Percentiles rank a stretch among this genome's conserved stretches.
Conservation (phyloP, 2,329 filamentous ascomycete genomes). For the Ascochyta rabiei region DNA sequence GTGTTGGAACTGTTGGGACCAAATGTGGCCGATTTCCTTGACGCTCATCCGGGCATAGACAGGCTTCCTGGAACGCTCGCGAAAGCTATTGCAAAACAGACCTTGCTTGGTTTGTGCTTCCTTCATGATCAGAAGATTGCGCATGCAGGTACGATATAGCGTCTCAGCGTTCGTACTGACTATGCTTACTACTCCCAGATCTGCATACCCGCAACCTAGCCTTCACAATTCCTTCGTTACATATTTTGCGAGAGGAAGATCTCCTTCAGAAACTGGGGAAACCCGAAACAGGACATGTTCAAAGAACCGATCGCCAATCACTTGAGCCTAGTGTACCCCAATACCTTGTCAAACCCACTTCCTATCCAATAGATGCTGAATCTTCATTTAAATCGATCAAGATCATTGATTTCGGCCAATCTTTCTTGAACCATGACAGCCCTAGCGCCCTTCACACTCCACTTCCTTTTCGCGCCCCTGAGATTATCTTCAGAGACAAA, state of each 20-base stretch:
- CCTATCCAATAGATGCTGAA: not conserved
- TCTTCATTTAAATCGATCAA: slow-evolving; percentile 12
- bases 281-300: slow-evolving; percentile 22
- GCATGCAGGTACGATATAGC: slow-evolving; percentile 32
- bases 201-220: slow-evolving; percentile 36
- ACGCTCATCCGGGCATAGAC: slow-evolving; percentile 38
- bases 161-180: not conserved
- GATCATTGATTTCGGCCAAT: slow-evolving; percentile 49
- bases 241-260: slow-evolving; percentile 21
- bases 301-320: slow-evolving; percentile 26
- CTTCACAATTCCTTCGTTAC: slow-evolving; percentile 28
- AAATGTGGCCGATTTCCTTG: slow-evolving; percentile 47
- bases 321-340: slow-evolving; percentile 23
- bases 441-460: slow-evolving; percentile 45
- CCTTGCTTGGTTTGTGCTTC: slow-evolving; percentile 23
- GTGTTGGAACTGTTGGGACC: slow-evolving; percentile 52
- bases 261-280: slow-evolving; percentile 25
- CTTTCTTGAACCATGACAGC: slow-evolving; percentile 32
- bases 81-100: slow-evolving; percentile 43
- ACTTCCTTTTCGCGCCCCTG: slow-evolving; percentile 45
- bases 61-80: slow-evolving; percentile 48
- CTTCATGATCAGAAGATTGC: slow-evolving; percentile 31
- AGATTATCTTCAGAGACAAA: slow-evolving; percentile 47
- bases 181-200: slow-evolving; percentile 25
- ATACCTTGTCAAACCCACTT: slow-evolving; percentile 25